Conservation (phyloP, 1,139 yeast species). For the Torulaspora pretoriensis region DNA sequence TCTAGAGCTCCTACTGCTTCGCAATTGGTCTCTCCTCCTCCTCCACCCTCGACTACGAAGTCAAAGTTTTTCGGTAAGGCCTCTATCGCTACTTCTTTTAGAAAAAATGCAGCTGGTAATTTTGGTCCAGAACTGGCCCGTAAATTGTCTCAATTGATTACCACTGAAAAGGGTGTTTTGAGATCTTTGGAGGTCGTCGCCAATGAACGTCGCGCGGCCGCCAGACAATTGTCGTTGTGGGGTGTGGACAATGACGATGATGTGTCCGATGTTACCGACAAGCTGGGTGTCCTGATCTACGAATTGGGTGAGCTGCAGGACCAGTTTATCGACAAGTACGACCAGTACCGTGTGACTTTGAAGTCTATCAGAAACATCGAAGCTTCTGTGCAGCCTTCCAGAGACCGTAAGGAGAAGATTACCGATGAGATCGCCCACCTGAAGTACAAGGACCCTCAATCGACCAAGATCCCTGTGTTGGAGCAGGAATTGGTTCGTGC, state of each 20-base stretch:
- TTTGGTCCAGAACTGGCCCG: constrained; percentile 76
- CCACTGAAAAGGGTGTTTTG: constrained; percentile 78
- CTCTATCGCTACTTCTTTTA: constrained; percentile 59
- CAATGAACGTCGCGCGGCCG: constrained; percentile 75
- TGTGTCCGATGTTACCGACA: constrained; percentile 80
- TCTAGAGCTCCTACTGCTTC: constrained; percentile 79
- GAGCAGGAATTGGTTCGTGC: constrained; percentile 89
- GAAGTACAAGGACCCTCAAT: constrained; percentile 80
- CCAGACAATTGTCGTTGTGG: constrained; percentile 79
- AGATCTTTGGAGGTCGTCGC: constrained; percentile 76
- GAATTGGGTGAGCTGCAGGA: constrained; percentile 86
- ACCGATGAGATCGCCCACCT: constrained; percentile 80
- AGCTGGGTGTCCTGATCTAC: constrained; percentile 74
- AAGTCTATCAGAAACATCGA: constrained; percentile 80
- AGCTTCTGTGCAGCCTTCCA: constrained; percentile 80
- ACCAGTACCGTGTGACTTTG: constrained; percentile 77
- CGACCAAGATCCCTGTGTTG: constrained; percentile 73
- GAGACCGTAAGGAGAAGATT: constrained; percentile 81
- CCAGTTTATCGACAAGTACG: constrained; percentile 81
- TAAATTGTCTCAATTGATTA: constrained; percentile 70
- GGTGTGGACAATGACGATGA: constrained; percentile 84
- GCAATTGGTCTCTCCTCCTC: constrained; percentile 75
- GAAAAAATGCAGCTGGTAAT: constrained; percentile 69
- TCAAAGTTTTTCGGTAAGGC: constrained; percentile 71
- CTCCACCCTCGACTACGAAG: constrained; percentile 69